Percentiles rank a stretch among this genome's conserved stretches.
phyloP scores from a whole-genome alignment of 257 asterid genomes.

The Penstemon davidsonii region DNA sequence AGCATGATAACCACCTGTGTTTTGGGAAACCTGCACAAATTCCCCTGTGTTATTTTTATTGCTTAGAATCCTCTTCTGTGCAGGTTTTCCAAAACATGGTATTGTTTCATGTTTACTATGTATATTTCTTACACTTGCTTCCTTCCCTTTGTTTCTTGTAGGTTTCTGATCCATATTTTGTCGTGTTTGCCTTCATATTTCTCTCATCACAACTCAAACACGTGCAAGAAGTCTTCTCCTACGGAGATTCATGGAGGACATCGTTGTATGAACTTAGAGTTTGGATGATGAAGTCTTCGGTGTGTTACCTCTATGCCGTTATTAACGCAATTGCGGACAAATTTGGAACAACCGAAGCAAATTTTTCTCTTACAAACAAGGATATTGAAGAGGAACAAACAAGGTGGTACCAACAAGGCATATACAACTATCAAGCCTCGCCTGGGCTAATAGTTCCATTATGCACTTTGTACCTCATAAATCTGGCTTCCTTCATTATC shows the following conservation, averaged over 20 bases:
- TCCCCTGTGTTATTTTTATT: too few relatives aligned
- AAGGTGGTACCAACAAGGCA: constrained; percentile 40
- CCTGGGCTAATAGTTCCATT: constrained; percentile 42
- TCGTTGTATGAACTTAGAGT: constrained; percentile 55
- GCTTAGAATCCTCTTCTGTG: too few relatives aligned
- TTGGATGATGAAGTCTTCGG: constrained; percentile 58
- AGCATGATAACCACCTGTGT: too few relatives aligned
- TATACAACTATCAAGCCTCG: constrained; percentile 53
- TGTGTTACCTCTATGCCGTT: constrained; percentile 50
- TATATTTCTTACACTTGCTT: constrained; percentile 19
- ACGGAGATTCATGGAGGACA: constrained; percentile 41
- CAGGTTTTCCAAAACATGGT: neutral
- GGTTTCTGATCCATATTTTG: constrained; percentile 55
- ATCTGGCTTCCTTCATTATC: constrained; percentile 34
- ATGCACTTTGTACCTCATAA: constrained; percentile 44
- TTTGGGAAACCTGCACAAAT: too few relatives aligned
- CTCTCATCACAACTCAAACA: constrained; percentile 48
- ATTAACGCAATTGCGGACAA: constrained; percentile 40
- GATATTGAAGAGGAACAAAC: constrained; percentile 44
- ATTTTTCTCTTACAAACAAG: constrained; percentile 59
- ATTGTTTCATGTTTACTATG: neutral
- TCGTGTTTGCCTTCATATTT: constrained; percentile 39
- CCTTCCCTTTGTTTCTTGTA: constrained; percentile 20
- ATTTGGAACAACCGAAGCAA: constrained; percentile 45
- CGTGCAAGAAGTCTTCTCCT: constrained; percentile 43